Evolutionary conservation across 1,284 basidiomycete genomes (phyloP), one percentile per base, ranked within the genome.

Genomic region (Somion occarium): DNA sequence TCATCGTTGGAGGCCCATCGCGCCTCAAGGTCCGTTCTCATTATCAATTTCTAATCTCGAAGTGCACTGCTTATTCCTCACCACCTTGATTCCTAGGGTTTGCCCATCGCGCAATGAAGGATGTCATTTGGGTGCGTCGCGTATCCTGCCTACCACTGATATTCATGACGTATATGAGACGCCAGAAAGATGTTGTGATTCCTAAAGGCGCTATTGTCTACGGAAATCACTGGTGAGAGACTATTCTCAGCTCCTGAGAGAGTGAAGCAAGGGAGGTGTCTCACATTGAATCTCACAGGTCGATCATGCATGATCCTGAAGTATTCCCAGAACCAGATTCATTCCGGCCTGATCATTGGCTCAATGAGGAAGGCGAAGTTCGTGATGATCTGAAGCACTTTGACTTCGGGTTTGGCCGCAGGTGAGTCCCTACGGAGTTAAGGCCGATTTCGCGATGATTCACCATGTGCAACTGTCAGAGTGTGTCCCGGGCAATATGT

Each of bases 401-500:
- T 54, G 67, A 74, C 13, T 86, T 79, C 54, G 81, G 83, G 0
- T 85, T 82, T 57, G 83, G 83, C 3, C 66, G 82, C 45, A 69
- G 79, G 78, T 77, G 48, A n/a, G 64, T 52, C 2, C 22, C 3
- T 22, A n/a, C 25, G 19, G 3, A 46, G 38, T 34, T 7, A 34
- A 7, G 15, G 30, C 30, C 7, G 15, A 34, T 44, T 19, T 20
- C 22, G 26, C 37, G 27, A 20, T 42, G 13, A 34, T 34, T 34
- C 7, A 34, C 30, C 30, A 34, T 34, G 30, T 34, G 30, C 7
- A 34, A 7, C 30, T 15, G 7, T 34, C 30, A 77, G 76, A 38
- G 74, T 83, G 0, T 85, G 82, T 53, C 80, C 82, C 0, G 83
- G 83, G 2, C 73, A 78, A 53, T 73, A 81, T 60, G 74, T 85